Conservation (phyloP, 75 land plant species). For the Pinus tabuliformis region DNA sequence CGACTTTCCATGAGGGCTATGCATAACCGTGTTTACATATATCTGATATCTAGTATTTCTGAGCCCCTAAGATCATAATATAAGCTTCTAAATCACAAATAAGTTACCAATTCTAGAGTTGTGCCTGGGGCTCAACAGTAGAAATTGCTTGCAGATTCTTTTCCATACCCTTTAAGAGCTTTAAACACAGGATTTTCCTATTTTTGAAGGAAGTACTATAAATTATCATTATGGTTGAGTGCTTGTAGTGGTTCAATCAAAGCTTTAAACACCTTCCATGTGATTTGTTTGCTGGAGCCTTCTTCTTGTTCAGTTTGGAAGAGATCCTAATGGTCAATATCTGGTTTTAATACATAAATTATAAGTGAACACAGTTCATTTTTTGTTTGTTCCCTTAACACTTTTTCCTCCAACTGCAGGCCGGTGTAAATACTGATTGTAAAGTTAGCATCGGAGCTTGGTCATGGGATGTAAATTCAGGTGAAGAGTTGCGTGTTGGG, state of each 20-base stretch:
- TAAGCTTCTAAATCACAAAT: too few relatives aligned
- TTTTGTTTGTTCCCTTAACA: neutral
- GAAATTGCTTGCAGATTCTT: neutral
- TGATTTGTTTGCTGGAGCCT: neutral
- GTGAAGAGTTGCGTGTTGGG: slow-evolving; percentile 85
- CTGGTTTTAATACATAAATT: neutral
- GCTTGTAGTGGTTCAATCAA: neutral
- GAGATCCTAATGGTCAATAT: neutral
- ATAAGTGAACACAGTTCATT: neutral
- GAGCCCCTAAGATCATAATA: too few relatives aligned
- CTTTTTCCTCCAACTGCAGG: slow-evolving; percentile 25
- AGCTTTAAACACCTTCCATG: neutral
- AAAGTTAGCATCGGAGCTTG: slow-evolving; percentile 83
- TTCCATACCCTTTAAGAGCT: neutral
- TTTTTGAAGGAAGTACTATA: neutral
- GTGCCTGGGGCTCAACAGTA: too few relatives aligned
- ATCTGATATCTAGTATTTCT: too few relatives aligned
- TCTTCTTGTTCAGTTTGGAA: neutral
- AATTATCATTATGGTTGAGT: neutral
- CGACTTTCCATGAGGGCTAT: too few relatives aligned
- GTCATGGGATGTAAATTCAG: slow-evolving; percentile 80
- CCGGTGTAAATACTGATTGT: slow-evolving; percentile 53
- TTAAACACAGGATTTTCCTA: neutral
- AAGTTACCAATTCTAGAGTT: too few relatives aligned
- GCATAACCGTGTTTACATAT: too few relatives aligned